These are phyloP conservation scores for Pythium aristosporum DNA, from an alignment of 352 stramenopile genomes.

Conservation along the genomic window DNA sequence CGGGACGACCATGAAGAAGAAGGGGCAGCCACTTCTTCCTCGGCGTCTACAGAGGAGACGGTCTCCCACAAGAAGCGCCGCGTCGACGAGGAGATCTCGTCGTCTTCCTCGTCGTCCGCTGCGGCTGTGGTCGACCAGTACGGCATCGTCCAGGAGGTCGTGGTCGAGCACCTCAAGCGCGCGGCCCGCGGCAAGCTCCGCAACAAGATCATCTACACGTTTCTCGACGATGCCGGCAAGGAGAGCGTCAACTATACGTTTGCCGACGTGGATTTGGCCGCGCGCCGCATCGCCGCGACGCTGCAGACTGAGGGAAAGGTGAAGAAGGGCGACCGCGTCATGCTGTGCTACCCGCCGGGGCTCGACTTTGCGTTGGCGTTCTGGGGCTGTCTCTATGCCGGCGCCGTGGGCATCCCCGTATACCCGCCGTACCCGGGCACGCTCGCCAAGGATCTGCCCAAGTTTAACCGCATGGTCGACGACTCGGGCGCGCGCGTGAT, in stretches of 20 bases:
- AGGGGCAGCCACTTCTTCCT: too few relatives aligned
- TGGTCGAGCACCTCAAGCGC: conserved; percentile 50
- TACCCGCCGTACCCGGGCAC: conserved; percentile 76
- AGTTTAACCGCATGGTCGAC: conserved; percentile 84
- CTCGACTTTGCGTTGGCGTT: conserved; percentile 78
- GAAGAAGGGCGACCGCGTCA: conserved; percentile 65
- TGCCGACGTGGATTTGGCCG: conserved; percentile 62
- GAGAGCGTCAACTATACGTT: conserved; percentile 72
- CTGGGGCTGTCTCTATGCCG: conserved; percentile 79
- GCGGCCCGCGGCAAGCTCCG: conserved; percentile 41
- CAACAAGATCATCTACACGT: conserved; percentile 79
- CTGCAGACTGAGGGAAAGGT: conserved; percentile 52
- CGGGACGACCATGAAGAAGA: too few relatives aligned
- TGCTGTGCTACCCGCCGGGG: conserved; percentile 75
- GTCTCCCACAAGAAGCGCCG: too few relatives aligned
- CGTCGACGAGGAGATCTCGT: too few relatives aligned
- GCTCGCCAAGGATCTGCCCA: conserved; percentile 72
- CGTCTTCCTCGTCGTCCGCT: too few relatives aligned
- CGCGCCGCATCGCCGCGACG: conserved; percentile 55
- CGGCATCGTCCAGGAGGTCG: not conserved
- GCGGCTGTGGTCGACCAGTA: too few relatives aligned
- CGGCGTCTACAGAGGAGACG: too few relatives aligned
- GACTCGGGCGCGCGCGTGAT: conserved; percentile 90
- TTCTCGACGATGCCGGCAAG: conserved; percentile 71
- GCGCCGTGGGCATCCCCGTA: conserved; percentile 69